Evolutionary conservation across 1,284 basidiomycete species (phyloP).

Genomic region (Pseudozyma tsukubaensis): DNA sequence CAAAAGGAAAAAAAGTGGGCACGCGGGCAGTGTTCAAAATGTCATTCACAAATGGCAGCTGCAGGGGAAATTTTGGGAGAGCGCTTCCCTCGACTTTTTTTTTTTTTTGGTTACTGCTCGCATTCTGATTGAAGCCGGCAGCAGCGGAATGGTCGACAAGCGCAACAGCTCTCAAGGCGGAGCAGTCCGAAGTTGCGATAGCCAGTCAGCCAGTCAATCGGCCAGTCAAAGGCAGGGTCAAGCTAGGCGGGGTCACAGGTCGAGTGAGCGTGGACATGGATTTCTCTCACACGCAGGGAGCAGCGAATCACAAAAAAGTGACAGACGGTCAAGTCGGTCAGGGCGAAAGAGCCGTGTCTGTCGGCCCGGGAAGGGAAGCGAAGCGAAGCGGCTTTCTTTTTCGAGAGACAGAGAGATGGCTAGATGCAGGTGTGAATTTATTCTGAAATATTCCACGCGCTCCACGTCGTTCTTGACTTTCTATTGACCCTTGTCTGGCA

Average conservation of each 20-base stretch:
- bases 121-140: background rate
- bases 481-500: background rate
- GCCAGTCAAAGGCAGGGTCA: background rate
- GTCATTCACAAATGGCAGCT: background rate
- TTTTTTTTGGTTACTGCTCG: slow-evolving; percentile 8
- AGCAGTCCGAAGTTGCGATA: background rate
- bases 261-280: background rate
- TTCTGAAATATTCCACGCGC: slow-evolving; percentile 1
- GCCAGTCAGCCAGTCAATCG: background rate
- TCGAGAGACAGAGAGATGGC: background rate
- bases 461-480: background rate
- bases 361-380: slow-evolving; percentile 9
- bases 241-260: slow-evolving; percentile 10
- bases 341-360: background rate
- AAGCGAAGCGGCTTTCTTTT: background rate
- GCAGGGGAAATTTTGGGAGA: slow-evolving; percentile 27
- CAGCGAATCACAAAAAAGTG: background rate
- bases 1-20: slow-evolving; percentile 14
- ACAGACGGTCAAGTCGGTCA: slow-evolving; percentile 9
- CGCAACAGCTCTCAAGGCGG: background rate
- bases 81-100: slow-evolving; percentile 11
- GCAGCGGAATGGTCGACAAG: background rate
- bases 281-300: no score
- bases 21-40: slow-evolving; percentile 7
- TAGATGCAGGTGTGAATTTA: background rate